phyloP scores from a whole-genome alignment of 2,329 filamentous ascomycete genomes.

The Hypomyces rosellus region DNA sequence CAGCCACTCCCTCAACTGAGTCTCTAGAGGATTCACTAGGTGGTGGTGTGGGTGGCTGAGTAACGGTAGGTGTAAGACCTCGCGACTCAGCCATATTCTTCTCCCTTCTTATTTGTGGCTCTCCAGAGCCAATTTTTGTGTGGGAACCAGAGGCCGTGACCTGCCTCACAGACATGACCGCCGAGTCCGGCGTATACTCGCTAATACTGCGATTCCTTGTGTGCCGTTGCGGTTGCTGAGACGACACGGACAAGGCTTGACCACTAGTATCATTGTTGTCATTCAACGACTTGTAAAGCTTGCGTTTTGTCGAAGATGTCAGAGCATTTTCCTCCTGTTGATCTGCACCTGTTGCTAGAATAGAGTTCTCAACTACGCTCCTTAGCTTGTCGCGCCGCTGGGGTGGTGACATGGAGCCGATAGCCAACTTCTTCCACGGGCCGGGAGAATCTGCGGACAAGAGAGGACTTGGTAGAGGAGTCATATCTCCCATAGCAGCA shows the following conservation, averaged over 20 bases:
- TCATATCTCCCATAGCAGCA: slow-evolving; percentile 70
- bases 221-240: slow-evolving; percentile 35
- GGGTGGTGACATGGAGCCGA: slow-evolving; percentile 39
- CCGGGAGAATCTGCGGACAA: slow-evolving; percentile 59
- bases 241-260: slow-evolving; percentile 10
- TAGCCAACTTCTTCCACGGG: slow-evolving; percentile 53
- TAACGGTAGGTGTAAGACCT: slow-evolving; percentile 57
- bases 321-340: slow-evolving; percentile 47
- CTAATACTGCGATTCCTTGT: slow-evolving; percentile 76
- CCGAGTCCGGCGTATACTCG: slow-evolving; percentile 73
- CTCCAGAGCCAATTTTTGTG: slow-evolving; percentile 30
- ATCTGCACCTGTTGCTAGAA: slow-evolving; percentile 44
- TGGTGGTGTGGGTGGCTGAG: slow-evolving; percentile 71
- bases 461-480: slow-evolving; percentile 71
- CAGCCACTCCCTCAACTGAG: slow-evolving; percentile 26
- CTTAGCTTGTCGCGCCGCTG: slow-evolving; percentile 19
- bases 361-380: slow-evolving; percentile 28
- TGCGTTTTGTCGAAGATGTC: slow-evolving; percentile 50
- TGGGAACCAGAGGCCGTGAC: slow-evolving; percentile 65
- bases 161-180: slow-evolving; percentile 63
- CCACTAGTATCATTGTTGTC: slow-evolving; percentile 28
- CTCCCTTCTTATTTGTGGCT: slow-evolving; percentile 61
- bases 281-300: slow-evolving; percentile 40
- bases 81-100: slow-evolving; percentile 72
- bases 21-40: slow-evolving; percentile 63